These are phyloP conservation scores for Ceratocystis ficicola DNA, from an alignment of 2,329 filamentous ascomycete genomes.

Conservation along the genomic window DNA sequence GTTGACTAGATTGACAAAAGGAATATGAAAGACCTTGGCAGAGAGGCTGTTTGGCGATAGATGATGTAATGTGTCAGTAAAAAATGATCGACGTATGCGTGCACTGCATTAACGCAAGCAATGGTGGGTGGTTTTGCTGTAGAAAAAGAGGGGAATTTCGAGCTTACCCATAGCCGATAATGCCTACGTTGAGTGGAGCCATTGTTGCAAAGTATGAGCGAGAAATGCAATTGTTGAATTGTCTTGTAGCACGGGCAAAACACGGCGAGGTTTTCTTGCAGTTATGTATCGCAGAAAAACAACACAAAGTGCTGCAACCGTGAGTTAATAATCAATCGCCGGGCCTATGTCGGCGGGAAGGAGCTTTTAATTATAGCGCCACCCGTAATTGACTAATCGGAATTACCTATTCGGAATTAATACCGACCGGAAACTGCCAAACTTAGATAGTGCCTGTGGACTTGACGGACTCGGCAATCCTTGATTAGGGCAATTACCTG, in stretches of 20 bases:
- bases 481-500: background rate
- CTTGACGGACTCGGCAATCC: background rate
- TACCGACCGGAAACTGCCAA: background rate
- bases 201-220: background rate
- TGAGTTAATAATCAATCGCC: background rate
- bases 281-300: too few relatives aligned
- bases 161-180: slow-evolving; percentile 41
- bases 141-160: slow-evolving; percentile 2
- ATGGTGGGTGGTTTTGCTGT: background rate
- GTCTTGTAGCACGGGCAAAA: background rate
- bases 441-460: background rate
- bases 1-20: slow-evolving; percentile 44
- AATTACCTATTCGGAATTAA: background rate
- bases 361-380: background rate
- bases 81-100: background rate
- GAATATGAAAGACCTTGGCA: slow-evolving; percentile 76
- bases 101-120: background rate
- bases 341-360: slow-evolving; percentile 6
- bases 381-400: background rate
- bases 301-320: too few relatives aligned
- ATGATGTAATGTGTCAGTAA: slow-evolving; percentile 8
- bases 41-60: slow-evolving; percentile 34
- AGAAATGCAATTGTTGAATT: background rate
- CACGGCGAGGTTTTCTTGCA: too few relatives aligned
- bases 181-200: slow-evolving; percentile 36